phyloP scores from a whole-genome alignment of 768 basidiomycete genomes.

The Termitomyces sp. region DNA sequence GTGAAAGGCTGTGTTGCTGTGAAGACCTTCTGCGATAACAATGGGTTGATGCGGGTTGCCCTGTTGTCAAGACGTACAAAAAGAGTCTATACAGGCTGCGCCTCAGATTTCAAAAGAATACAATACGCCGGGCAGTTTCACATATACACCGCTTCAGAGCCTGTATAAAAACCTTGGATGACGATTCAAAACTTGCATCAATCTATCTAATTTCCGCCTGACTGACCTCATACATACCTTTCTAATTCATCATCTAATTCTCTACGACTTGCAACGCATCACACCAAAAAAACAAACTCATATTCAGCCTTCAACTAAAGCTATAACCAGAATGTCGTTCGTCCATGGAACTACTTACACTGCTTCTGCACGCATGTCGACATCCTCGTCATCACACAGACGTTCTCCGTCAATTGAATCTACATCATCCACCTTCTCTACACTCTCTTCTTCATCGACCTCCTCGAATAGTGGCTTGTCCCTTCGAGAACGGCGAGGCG shows the following conservation, averaged over 20 bases:
- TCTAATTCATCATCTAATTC: neutral
- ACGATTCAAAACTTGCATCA: neutral
- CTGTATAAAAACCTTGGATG: slow-evolving; percentile 8
- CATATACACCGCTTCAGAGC: neutral
- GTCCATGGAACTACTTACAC: slow-evolving; percentile 1
- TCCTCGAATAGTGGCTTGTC: neutral
- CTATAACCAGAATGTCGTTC: slow-evolving; percentile 3
- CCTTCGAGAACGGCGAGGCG: slow-evolving; percentile 13
- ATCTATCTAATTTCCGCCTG: neutral
- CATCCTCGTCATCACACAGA: slow-evolving; percentile 1
- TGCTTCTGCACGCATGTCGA: neutral
- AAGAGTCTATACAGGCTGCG: neutral
- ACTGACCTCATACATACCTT: neutral
- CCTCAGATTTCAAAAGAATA: neutral
- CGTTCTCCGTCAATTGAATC: slow-evolving; percentile 10
- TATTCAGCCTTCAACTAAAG: neutral
- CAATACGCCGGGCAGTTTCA: slow-evolving; percentile 7
- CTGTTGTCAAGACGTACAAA: neutral
- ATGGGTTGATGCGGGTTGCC: neutral
- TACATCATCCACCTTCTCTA: slow-evolving; percentile 6
- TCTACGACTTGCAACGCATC: neutral
- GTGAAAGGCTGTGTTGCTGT: neutral
- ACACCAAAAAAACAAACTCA: too few relatives aligned
- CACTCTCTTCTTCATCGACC: slow-evolving; percentile 1
- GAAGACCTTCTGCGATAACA: neutral